Conservation (phyloP, 2,329 filamentous ascomycete genomes). For the Fusarium haematococcum region DNA sequence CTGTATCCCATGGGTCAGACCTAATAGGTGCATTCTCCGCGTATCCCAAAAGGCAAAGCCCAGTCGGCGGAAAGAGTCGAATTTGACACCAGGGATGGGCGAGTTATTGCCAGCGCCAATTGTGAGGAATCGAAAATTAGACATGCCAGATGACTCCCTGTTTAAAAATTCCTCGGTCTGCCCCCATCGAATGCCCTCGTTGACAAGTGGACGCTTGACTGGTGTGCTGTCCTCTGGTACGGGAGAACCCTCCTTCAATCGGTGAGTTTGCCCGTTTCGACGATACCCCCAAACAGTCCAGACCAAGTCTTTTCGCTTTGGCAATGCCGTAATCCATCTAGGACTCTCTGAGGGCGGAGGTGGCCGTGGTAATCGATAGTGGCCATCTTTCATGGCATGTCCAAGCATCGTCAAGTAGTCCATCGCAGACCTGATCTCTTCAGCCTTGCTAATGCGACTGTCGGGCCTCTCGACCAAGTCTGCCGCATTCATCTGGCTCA, state of each 20-base stretch:
- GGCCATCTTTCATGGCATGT: constrained; percentile 1
- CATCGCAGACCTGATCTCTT: constrained; percentile 17
- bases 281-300: background rate
- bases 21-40: constrained; percentile 7
- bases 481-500: background rate
- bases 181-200: background rate
- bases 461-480: constrained; percentile 1
- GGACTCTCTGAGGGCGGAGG: background rate
- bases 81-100: constrained; percentile 23
- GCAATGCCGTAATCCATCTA: constrained; percentile 22
- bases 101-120: background rate
- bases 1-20: background rate
- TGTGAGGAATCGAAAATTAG: background rate
- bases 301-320: background rate
- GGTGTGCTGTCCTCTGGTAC: background rate
- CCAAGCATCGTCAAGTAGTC: constrained; percentile 11
- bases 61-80: constrained; percentile 30
- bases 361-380: constrained; percentile 17
- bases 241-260: background rate
- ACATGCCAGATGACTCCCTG: background rate
- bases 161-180: constrained; percentile 7
- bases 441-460: background rate
- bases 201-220: background rate
- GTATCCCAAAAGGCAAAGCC: constrained; percentile 36
- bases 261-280: background rate